Base-by-base conservation (phyloP, 192 early-diverging fungal genomes). In the Powellomyces hirtus region DNA sequence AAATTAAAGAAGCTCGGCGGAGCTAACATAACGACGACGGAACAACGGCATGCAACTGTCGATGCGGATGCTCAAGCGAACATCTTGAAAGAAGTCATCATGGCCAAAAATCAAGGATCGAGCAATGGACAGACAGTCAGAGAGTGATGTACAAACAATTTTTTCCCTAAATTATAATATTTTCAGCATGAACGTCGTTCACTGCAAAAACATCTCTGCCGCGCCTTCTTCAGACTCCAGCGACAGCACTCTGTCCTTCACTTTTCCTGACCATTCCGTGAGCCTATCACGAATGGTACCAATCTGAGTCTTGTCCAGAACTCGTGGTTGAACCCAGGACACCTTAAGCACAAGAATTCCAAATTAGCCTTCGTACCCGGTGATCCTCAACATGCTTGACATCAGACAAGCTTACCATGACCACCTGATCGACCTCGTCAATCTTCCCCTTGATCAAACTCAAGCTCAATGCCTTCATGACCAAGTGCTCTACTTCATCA, bases 281-380 rank as follows among this genome's bases (percentile, higher is more conserved):
- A 99, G 81, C 57, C 89, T 81, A 55, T 92, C 88, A 38, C 85
- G 81, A 82, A 99, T 88, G 30, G 81, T 85, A 65, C 83, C 81
- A 71, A 99, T 95, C 78, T 98, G 96, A 26, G 83, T 81, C 80
- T 81, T 88, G 77, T 93, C 94, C 66, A 99, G 79, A 13, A 95
- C 94, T 73, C 97, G 92, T 22, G 97, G 96, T 79, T 97, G 95
- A 11, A 99, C 97, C 97, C 97, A 98, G 56, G 93, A 88, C 35
- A 99, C 72, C 81, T 84, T 24, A 38, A 29, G 14, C 18, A 61
- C 4, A 38, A 31, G 42, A 62, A 38, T n/a, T n/a, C n/a, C 63
- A n/a, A 16, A n/a, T n/a, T 13, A 60, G 35, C n/a, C n/a, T n/a
- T n/a, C n/a, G n/a, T n/a, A n/a, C n/a, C n/a, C n/a, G n/a, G n/a